phyloP scores from a whole-genome alignment of 2,329 filamentous ascomycete species.

The Ilyonectria mors-panacis region DNA sequence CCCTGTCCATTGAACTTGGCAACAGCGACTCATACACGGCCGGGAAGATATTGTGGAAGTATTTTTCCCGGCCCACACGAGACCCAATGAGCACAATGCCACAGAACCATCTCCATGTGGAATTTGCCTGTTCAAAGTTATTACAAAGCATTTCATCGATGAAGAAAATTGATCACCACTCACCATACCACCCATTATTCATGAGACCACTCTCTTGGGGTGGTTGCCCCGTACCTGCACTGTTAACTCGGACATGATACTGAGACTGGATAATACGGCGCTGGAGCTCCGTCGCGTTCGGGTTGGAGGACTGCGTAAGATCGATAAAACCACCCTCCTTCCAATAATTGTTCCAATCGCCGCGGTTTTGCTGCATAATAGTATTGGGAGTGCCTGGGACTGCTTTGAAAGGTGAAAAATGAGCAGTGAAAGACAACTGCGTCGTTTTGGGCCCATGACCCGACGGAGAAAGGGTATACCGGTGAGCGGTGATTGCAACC shows the following conservation, averaged over 20 bases:
- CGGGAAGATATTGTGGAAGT: slow-evolving; percentile 57
- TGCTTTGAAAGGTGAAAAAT: slow-evolving; percentile 51
- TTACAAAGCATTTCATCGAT: neutral
- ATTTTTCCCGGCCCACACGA: slow-evolving; percentile 56
- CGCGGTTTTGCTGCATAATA: slow-evolving; percentile 44
- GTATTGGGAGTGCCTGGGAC: slow-evolving; percentile 43
- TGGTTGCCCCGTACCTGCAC: slow-evolving; percentile 53
- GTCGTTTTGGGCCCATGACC: neutral
- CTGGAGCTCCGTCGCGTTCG: slow-evolving; percentile 59
- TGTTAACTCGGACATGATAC: slow-evolving; percentile 61
- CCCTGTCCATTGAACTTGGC: slow-evolving; percentile 54
- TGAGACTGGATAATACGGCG: slow-evolving; percentile 61
- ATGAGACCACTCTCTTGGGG: slow-evolving; percentile 62
- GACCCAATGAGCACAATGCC: slow-evolving; percentile 59
- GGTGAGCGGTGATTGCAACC: slow-evolving; percentile 47
- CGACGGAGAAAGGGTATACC: slow-evolving; percentile 49
- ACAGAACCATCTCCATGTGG: slow-evolving; percentile 61
- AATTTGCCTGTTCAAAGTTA: slow-evolving; percentile 50
- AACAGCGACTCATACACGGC: slow-evolving; percentile 64
- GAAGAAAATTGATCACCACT: neutral
- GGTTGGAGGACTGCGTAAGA: slow-evolving; percentile 53
- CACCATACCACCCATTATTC: slow-evolving; percentile 63
- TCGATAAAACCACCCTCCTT: slow-evolving; percentile 59
- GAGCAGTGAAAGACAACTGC: slow-evolving; percentile 52
- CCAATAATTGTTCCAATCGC: slow-evolving; percentile 56